Percentiles rank a stretch among this genome's conserved stretches.
phyloP scores from a whole-genome alignment of 805 yeast genomes.

The Yarrowia sp. region DNA sequence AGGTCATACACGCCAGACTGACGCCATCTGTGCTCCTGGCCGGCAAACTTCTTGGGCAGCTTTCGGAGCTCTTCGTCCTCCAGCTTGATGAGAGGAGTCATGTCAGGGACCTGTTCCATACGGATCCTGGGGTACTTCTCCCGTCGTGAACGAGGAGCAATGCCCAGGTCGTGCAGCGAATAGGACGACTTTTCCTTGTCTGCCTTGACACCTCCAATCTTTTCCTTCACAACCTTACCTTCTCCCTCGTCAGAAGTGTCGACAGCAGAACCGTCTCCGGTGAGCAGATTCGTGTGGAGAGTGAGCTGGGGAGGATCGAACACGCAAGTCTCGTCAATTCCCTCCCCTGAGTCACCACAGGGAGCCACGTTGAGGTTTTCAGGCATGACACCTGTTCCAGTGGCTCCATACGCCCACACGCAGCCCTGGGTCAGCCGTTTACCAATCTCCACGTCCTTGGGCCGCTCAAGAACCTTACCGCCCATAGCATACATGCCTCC shows the following conservation, averaged over 20 bases:
- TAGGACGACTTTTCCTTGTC: conserved; percentile 2
- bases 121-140: conserved; percentile 3
- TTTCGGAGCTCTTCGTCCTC: conserved; percentile 5
- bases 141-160: conserved; percentile 11
- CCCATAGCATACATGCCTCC: conserved; percentile 64
- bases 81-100: not conserved
- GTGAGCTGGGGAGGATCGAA: not conserved
- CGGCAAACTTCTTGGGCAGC: conserved; percentile 14
- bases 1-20: conserved; percentile 44
- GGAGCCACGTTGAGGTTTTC: conserved; percentile 47
- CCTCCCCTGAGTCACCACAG: conserved; percentile 23
- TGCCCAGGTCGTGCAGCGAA: conserved; percentile 10
- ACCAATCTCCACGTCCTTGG: conserved; percentile 54
- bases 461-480: conserved; percentile 52
- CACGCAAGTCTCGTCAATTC: conserved; percentile 19
- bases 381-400: conserved; percentile 55
- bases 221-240: not conserved
- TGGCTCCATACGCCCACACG: conserved; percentile 53
- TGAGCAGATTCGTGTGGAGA: not conserved
- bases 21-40: conserved; percentile 44
- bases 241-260: not conserved
- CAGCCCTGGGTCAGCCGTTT: conserved; percentile 59
- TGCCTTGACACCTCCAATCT: not conserved
- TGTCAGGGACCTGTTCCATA: not conserved
- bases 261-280: not conserved